phyloP scores from a whole-genome alignment of 202 grass and related monocot genomes.

The Miscanthus sacchariflorus region DNA sequence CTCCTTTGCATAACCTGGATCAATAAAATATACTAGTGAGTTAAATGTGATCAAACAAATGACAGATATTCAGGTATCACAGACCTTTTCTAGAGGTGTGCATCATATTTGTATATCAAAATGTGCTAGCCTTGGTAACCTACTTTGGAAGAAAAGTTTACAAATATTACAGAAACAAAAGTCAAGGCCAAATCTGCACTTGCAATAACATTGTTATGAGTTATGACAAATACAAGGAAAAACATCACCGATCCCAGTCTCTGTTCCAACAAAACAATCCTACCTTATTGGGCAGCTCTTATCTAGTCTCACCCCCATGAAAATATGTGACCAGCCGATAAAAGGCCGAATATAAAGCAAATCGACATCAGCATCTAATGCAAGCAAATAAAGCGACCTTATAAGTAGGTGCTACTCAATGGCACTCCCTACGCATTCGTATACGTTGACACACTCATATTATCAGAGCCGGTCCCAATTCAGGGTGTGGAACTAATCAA shows the following conservation, averaged over 20 bases:
- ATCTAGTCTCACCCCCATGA: neutral
- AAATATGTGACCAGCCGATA: neutral
- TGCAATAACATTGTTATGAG: neutral
- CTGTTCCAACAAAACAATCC: neutral
- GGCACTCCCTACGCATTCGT: neutral
- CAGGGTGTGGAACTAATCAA: neutral
- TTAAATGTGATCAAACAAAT: constrained; percentile 29
- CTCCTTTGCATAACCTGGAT: constrained; percentile 88
- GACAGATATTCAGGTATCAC: constrained; percentile 2
- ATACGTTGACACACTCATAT: neutral
- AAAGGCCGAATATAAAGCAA: neutral
- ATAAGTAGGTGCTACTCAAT: neutral
- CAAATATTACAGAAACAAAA: constrained; percentile 14
- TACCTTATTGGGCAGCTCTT: neutral
- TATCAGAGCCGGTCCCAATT: neutral
- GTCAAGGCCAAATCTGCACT: neutral
- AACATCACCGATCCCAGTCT: neutral
- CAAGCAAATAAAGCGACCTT: neutral
- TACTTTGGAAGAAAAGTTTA: constrained; percentile 23
- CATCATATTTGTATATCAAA: constrained; percentile 14
- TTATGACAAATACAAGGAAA: neutral
- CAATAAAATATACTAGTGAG: constrained; percentile 21
- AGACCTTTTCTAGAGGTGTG: neutral
- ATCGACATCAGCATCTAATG: neutral
- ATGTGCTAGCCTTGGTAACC: neutral